Base-by-base conservation (phyloP, 176 grass and related monocot species). In the Oryza punctata region DNA sequence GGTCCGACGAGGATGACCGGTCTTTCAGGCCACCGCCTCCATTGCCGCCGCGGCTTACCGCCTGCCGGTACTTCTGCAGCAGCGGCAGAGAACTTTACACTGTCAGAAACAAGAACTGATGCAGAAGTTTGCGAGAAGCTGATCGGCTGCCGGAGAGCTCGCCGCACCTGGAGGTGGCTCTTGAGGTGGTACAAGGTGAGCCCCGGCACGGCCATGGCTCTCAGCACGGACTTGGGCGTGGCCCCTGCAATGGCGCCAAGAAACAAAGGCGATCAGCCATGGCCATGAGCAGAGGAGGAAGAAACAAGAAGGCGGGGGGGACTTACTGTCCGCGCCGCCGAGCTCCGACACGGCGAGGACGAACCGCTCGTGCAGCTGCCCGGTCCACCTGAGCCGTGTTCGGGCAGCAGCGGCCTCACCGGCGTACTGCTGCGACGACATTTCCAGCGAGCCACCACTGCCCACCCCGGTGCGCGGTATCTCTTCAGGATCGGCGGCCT, bases 151-250 rank as follows among this genome's bases (percentile, higher is more conserved):
- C 10, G 43, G 21, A 57, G 32, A 33, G 32, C 60, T 50, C 10
- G 38, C 4, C 50, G 79, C 6, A 91, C 95, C 92, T 98, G 95
- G 65, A 98, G 95, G 85, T 94, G 92, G 72, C 95, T 98, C 89
- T 98, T 98, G 63, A 98, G 79, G 70, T 98, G 92, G 90, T 88
- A 86, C 67, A 98, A 73, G 79, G 95, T 93, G 65, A 98, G 95
- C 52, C 87, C 92, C 46, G 82, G 90, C 68, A 93, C 76, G 81
- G 72, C 90, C 95, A 95, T 98, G 6, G 65, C 78, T 27, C 76
- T 85, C 90, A 98, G 75, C 79, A 98, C 87, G 10, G 88, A 88
- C 83, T 91, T 95, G 28, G 95, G 92, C 38, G 95, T 98, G 15
- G 95, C 95, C 87, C 79, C 95, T 98, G 90, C 72, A 76, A 91